Percentiles rank a stretch among this genome's conserved stretches.
These are phyloP conservation scores for Wickerhamomyces tratensis DNA, from an alignment of 805 yeast species.

Conservation along the genomic window DNA sequence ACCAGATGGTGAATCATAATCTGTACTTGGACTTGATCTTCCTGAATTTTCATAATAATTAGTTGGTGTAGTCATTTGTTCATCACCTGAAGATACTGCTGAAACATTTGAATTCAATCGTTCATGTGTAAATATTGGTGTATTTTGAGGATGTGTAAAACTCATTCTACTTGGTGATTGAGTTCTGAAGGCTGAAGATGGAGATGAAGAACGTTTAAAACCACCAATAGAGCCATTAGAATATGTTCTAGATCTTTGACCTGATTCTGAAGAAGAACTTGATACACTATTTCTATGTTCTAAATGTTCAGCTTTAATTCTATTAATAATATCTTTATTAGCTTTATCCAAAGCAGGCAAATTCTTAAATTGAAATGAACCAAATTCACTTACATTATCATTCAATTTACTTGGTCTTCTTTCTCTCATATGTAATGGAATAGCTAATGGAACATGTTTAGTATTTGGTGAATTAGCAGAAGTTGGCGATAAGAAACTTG, in stretches of 20 bases:
- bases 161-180: constrained; percentile 22
- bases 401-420: constrained; percentile 65
- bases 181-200: constrained; percentile 22
- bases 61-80: constrained; percentile 6
- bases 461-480: constrained; percentile 23
- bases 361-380: constrained; percentile 85
- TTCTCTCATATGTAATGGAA: constrained; percentile 53
- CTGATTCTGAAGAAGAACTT: constrained; percentile 26
- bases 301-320: constrained; percentile 76
- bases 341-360: constrained; percentile 87
- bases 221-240: constrained; percentile 26
- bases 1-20: constrained; percentile 18
- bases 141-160: constrained; percentile 2
- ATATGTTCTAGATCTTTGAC: constrained; percentile 18
- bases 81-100: constrained; percentile 25
- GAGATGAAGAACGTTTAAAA: constrained; percentile 38
- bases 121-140: constrained; percentile 22
- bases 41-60: constrained; percentile 18
- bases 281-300: constrained; percentile 28
- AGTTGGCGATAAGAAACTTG: constrained; percentile 17
- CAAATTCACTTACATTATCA: constrained; percentile 71
- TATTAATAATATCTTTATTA: constrained; percentile 82
- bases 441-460: constrained; percentile 33
- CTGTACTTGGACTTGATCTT: constrained; percentile 24
- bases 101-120: constrained; percentile 22